These are phyloP conservation scores for Hyphopichia burtonii DNA, from an alignment of 1,139 yeast genomes.

Conservation along the genomic window DNA sequence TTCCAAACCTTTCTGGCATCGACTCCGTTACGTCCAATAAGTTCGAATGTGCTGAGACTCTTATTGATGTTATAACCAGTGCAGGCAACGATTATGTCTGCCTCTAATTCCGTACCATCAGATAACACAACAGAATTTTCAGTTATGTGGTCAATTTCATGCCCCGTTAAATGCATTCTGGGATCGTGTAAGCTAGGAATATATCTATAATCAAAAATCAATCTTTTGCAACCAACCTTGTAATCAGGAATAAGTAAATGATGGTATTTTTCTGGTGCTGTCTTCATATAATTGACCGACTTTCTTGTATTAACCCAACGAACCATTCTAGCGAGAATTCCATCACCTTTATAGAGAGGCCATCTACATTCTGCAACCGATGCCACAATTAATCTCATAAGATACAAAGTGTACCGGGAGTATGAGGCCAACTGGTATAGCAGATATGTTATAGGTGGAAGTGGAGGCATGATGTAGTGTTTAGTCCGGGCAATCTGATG, in stretches of 20 bases:
- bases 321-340: constrained; percentile 23
- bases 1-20: constrained; percentile 24
- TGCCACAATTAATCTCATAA: constrained; percentile 29
- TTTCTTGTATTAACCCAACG: constrained; percentile 22
- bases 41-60: constrained; percentile 18
- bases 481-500: constrained; percentile 38
- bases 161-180: constrained; percentile 25
- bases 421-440: constrained; percentile 26
- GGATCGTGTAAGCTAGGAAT: constrained; percentile 34
- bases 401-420: constrained; percentile 23
- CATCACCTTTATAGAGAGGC: constrained; percentile 36
- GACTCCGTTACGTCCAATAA: constrained; percentile 28
- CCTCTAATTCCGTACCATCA: constrained; percentile 28
- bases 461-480: constrained; percentile 43
- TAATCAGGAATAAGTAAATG: constrained; percentile 34
- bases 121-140: constrained; percentile 30
- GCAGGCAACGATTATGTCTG: constrained; percentile 46
- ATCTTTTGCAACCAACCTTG: constrained; percentile 45
- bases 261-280: constrained; percentile 36
- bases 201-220: constrained; percentile 39
- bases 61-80: constrained; percentile 36
- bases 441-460: constrained; percentile 21
- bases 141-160: constrained; percentile 25
- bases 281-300: constrained; percentile 29
- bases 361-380: constrained; percentile 31